A percentile compares a stretch with the other conserved stretches of the same genome.
Evolutionary conservation across 305 asterid genomes (phyloP).

Genomic region (Andrographis paniculata): DNA sequence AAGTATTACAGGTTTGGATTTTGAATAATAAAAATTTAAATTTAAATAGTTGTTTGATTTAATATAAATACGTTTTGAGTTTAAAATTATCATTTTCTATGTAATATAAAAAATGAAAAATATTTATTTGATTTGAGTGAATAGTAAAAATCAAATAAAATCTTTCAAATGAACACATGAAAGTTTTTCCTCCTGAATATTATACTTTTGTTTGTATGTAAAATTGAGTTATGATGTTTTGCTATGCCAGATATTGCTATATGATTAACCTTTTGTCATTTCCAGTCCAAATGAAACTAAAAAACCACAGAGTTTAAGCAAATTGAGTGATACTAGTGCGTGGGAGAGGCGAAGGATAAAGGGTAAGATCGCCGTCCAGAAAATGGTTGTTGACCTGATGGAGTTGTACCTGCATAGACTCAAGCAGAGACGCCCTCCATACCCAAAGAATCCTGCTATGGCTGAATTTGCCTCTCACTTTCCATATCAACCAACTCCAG

Average conservation of each 20-base stretch:
- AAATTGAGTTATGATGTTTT: slow-evolving; percentile 6
- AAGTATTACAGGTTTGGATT: no score
- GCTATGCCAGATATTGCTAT: neutral
- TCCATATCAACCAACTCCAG: slow-evolving; percentile 83
- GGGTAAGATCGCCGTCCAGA: slow-evolving; percentile 96
- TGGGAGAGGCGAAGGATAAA: slow-evolving; percentile 95
- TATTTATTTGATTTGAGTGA: neutral
- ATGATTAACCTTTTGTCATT: slow-evolving; percentile 10
- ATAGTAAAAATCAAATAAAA: neutral
- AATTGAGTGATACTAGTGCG: slow-evolving; percentile 68
- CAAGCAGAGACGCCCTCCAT: slow-evolving; percentile 81
- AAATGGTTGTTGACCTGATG: slow-evolving; percentile 97
- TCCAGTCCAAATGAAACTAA: slow-evolving; percentile 79
- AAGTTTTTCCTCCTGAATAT: neutral
- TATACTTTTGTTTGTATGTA: neutral
- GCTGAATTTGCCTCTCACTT: slow-evolving; percentile 73
- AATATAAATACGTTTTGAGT: no score
- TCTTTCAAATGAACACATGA: neutral
- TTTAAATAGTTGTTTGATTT: no score
- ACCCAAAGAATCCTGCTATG: slow-evolving; percentile 53
- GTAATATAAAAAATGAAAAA: neutral
- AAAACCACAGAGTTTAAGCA: slow-evolving; percentile 74
- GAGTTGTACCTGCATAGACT: slow-evolving; percentile 90
- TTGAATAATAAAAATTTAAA: no score
- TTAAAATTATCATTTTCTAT: no score